A percentile compares a stretch with the other conserved stretches of the same genome.
Conservation (phyloP, 2,329 filamentous ascomycete species). For the Hawksworthiomyces lignivorus region DNA sequence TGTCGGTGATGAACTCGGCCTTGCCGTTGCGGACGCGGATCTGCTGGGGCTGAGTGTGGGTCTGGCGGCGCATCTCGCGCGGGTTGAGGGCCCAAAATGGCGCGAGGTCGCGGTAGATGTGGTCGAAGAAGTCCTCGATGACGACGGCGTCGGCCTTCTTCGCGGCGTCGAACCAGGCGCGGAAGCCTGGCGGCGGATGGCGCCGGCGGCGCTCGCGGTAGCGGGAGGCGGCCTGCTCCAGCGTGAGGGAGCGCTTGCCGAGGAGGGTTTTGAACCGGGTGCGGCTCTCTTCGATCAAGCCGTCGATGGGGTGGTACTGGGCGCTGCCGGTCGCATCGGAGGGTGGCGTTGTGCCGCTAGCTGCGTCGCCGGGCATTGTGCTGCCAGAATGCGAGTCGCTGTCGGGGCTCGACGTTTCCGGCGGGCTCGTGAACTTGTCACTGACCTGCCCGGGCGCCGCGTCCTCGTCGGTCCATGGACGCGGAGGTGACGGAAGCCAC, state of each 20-base stretch:
- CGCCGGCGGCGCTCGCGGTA: constrained; percentile 37
- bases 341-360: too few species aligned
- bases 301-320: constrained; percentile 35
- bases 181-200: constrained; percentile 40
- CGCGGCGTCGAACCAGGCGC: constrained; percentile 38
- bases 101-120: constrained; percentile 42
- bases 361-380: too few species aligned
- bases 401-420: too few species aligned
- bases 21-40: constrained; percentile 39
- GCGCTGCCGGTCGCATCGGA: too few species aligned
- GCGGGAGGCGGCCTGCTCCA: constrained; percentile 35
- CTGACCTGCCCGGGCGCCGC: not conserved
- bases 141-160: constrained; percentile 31
- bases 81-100: constrained; percentile 49
- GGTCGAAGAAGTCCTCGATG: constrained; percentile 43
- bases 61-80: constrained; percentile 19
- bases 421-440: too few species aligned
- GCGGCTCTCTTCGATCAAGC: constrained; percentile 33
- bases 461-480: not conserved
- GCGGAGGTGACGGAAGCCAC: constrained; percentile 2
- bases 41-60: constrained; percentile 35
- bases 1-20: constrained; percentile 29
- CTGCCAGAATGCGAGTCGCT: too few species aligned
- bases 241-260: constrained; percentile 32
- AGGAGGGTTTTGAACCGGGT: constrained; percentile 30